Conservation (phyloP, 2,329 filamentous ascomycete genomes). For the Botryotinia narcissicola region DNA sequence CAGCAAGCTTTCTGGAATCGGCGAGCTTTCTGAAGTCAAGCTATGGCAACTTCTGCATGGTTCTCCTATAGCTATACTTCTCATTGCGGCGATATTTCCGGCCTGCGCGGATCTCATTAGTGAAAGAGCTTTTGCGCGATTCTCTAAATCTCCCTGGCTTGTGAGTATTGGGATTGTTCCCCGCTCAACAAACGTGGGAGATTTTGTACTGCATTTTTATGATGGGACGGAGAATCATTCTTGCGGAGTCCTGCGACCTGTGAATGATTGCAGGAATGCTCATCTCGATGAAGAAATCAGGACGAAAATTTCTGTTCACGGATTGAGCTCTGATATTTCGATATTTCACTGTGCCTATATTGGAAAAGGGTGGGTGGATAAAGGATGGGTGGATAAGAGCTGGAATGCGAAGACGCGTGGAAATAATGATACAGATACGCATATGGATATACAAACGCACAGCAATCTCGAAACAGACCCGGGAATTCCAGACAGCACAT, state of each 20-base stretch:
- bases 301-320: background rate
- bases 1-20: background rate
- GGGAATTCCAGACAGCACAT: background rate
- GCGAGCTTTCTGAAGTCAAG: background rate
- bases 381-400: background rate
- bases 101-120: background rate
- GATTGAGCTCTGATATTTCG: background rate
- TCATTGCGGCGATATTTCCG: background rate
- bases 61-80: background rate
- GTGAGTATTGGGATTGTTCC: background rate
- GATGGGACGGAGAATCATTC: background rate
- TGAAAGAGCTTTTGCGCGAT: background rate
- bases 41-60: background rate
- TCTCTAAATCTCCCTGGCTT: background rate
- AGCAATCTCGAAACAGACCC: background rate
- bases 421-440: background rate
- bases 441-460: background rate
- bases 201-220: background rate
- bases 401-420: background rate
- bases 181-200: no score
- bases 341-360: background rate
- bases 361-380: background rate
- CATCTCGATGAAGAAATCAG: background rate
- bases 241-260: background rate
- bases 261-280: background rate